phyloP scores from a whole-genome alignment of 257 asterid species.

The Rehmannia glutinosa region DNA sequence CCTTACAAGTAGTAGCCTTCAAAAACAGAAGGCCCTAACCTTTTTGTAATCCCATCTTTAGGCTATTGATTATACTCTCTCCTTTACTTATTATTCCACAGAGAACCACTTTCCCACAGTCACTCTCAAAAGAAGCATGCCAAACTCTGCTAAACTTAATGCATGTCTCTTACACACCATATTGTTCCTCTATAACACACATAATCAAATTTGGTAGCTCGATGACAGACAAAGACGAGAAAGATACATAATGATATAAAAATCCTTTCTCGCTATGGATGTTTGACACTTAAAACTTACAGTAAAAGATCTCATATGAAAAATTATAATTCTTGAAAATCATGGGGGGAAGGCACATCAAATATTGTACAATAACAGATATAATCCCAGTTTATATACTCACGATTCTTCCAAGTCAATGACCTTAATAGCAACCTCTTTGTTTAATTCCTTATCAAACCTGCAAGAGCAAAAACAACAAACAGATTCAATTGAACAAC shows the following conservation, averaged over 20 bases:
- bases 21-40: no score
- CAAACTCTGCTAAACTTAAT: not conserved
- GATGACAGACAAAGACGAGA: not conserved
- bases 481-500: not conserved
- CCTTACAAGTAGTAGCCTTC: no score
- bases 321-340: no score
- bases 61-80: not conserved
- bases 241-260: not conserved
- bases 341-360: conserved; percentile 9
- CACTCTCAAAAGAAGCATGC: not conserved
- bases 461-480: conserved; percentile 44
- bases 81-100: not conserved
- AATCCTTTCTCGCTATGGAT: not conserved
- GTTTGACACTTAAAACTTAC: not conserved
- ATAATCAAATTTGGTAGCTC: not conserved
- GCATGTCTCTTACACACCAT: not conserved
- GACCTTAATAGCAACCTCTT: conserved; percentile 93
- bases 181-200: not conserved
- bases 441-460: conserved; percentile 87
- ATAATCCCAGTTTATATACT: conserved; percentile 41
- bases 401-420: conserved; percentile 99
- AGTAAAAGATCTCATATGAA: not conserved
- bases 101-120: not conserved
- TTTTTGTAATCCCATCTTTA: no score
- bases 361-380: conserved; percentile 15